Evolutionary conservation across 1,284 basidiomycete species (phyloP).

Genomic region (Ceratorhiza oryzae-sativae): DNA sequence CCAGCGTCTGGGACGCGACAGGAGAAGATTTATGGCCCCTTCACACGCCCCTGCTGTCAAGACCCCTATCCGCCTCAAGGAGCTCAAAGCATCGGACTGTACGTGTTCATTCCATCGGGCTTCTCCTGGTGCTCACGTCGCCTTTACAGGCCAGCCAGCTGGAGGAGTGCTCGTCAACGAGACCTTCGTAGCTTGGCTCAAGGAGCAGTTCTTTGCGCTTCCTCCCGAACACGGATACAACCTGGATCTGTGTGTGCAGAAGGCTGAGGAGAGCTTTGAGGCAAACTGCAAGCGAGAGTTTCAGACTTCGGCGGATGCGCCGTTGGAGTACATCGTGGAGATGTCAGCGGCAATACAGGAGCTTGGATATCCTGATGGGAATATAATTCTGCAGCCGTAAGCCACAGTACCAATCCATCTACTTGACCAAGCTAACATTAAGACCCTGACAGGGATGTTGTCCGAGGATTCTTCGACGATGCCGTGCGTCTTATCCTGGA

Average conservation of each 20-base stretch:
- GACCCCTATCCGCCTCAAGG: slow-evolving; percentile 14
- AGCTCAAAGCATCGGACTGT: slow-evolving; percentile 15
- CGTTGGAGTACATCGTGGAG: slow-evolving; percentile 5
- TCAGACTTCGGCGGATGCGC: neutral
- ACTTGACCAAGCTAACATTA: neutral
- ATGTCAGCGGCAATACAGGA: neutral
- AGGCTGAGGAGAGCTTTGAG: slow-evolving; percentile 21
- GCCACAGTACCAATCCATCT: neutral
- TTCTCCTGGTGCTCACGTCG: too few species aligned
- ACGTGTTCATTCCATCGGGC: too few species aligned
- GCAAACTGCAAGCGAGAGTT: slow-evolving; percentile 22
- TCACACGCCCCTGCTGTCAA: neutral
- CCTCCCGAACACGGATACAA: neutral
- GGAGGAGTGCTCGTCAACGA: slow-evolving; percentile 20
- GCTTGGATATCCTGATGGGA: slow-evolving; percentile 4
- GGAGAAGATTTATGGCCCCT: neutral
- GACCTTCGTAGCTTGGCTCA: neutral
- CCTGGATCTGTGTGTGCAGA: slow-evolving; percentile 13
- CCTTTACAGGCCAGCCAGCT: slow-evolving; percentile 17
- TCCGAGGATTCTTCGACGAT: slow-evolving; percentile 24
- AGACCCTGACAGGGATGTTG: neutral
- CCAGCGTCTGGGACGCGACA: neutral
- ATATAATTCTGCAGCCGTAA: neutral
- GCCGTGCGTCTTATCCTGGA: neutral
- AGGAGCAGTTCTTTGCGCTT: neutral